Evolutionary conservation across 2,329 filamentous ascomycete species (phyloP).

Genomic region (Alternaria solani): DNA sequence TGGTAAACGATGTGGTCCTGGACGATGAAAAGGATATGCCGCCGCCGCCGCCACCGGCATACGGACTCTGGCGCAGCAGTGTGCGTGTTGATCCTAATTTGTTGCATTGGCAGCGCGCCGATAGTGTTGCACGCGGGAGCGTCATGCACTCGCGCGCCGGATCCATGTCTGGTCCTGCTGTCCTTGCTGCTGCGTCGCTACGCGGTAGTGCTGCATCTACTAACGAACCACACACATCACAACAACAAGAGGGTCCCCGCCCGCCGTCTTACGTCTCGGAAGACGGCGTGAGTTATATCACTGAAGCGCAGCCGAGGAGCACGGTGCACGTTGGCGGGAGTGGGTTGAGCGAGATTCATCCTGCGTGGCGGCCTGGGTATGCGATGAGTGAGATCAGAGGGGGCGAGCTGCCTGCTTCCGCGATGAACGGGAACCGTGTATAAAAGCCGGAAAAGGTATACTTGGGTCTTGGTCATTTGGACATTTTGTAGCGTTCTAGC

Average conservation of each 20-base stretch:
- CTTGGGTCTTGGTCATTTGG: not conserved
- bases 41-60: slow-evolving; percentile 72
- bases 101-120: slow-evolving; percentile 78
- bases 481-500: slow-evolving; percentile 1
- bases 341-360: slow-evolving; percentile 46
- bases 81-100: slow-evolving; percentile 82
- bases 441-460: not conserved
- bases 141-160: slow-evolving; percentile 11
- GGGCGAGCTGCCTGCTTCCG: slow-evolving; percentile 19
- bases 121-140: slow-evolving; percentile 13
- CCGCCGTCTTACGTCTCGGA: slow-evolving; percentile 81
- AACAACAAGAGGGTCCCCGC: slow-evolving; percentile 49
- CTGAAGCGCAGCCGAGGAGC: slow-evolving; percentile 66
- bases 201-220: not conserved
- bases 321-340: slow-evolving; percentile 14
- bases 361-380: slow-evolving; percentile 48
- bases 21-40: slow-evolving; percentile 30
- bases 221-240: not conserved
- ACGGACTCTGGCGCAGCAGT: slow-evolving; percentile 83
- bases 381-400: slow-evolving; percentile 37
- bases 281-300: slow-evolving; percentile 75
- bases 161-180: slow-evolving; percentile 1
- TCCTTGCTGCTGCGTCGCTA: not conserved
- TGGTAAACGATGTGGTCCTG: slow-evolving; percentile 41
- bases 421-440: not conserved